Percentiles rank a stretch among this genome's conserved stretches.
phyloP scores from a whole-genome alignment of 768 basidiomycete genomes.

The Boletus sp. region DNA sequence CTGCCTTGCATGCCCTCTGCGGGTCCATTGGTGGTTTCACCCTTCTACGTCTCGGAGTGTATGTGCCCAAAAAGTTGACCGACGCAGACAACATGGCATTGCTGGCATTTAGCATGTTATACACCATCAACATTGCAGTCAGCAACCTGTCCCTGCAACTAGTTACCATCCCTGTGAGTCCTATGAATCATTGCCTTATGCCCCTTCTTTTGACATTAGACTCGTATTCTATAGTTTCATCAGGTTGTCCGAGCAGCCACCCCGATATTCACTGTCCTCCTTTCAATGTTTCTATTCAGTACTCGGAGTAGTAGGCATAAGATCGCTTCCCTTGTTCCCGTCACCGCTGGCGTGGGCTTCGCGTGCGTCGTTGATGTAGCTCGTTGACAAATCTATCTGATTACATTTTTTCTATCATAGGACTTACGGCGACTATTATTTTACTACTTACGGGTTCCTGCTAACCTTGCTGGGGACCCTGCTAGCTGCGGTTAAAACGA shows the following conservation, averaged over 20 bases:
- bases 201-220: not conserved
- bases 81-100: slow-evolving; percentile 58
- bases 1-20: slow-evolving; percentile 86
- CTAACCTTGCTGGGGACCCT: slow-evolving; percentile 89
- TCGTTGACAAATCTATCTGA: not conserved
- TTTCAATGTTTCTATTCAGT: slow-evolving; percentile 70
- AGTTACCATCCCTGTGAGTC: slow-evolving; percentile 84
- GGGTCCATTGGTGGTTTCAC: slow-evolving; percentile 79
- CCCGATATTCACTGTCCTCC: slow-evolving; percentile 85
- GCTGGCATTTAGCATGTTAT: slow-evolving; percentile 81
- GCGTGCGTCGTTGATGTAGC: slow-evolving; percentile 48
- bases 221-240: slow-evolving; percentile 68
- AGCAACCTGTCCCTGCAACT: slow-evolving; percentile 88
- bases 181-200: not conserved
- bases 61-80: slow-evolving; percentile 54
- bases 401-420: slow-evolving; percentile 39
- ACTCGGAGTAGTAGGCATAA: slow-evolving; percentile 59
- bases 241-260: slow-evolving; percentile 94
- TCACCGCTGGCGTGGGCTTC: slow-evolving; percentile 86
- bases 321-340: slow-evolving; percentile 74
- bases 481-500: slow-evolving; percentile 91
- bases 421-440: slow-evolving; percentile 95
- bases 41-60: slow-evolving; percentile 56
- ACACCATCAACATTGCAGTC: slow-evolving; percentile 92
- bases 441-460: slow-evolving; percentile 78